Conservation (phyloP, 495 filamentous ascomycete species). For the Penicillium manginii region DNA sequence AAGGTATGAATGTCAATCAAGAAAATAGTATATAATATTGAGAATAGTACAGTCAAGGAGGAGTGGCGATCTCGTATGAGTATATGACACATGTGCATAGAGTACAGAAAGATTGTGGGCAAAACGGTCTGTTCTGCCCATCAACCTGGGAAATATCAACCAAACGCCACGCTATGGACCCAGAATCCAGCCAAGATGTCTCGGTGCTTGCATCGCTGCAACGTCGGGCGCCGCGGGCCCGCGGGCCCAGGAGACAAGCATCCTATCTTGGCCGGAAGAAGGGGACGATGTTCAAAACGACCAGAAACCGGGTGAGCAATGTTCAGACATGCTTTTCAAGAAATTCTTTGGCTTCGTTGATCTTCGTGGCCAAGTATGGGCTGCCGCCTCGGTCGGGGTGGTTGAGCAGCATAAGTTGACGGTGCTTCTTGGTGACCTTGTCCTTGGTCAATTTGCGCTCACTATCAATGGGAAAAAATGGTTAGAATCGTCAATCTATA, state of each 20-base stretch:
- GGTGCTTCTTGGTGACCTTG: conserved; percentile 93
- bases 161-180: conserved; percentile 54
- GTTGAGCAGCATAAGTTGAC: conserved; percentile 95
- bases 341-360: conserved; percentile 97
- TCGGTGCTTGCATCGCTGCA: neutral
- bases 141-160: conserved; percentile 37
- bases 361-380: conserved; percentile 94
- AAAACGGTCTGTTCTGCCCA: conserved; percentile 9
- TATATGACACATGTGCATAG: conserved; percentile 39
- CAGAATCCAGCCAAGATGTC: conserved; percentile 29
- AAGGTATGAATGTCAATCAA: neutral
- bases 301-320: neutral
- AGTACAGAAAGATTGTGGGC: conserved; percentile 26
- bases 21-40: conserved; percentile 11
- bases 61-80: conserved; percentile 50
- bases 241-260: neutral
- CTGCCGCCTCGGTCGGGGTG: conserved; percentile 97
- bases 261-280: neutral
- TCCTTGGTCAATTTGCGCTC: conserved; percentile 87
- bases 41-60: conserved; percentile 33
- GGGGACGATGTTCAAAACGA: conserved; percentile 6
- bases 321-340: conserved; percentile 69
- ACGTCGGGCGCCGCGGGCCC: neutral
- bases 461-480: conserved; percentile 44
- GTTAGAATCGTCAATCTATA: conserved; percentile 20